phyloP scores from a whole-genome alignment of 2,329 filamentous ascomycete genomes.

The Aspergillus spinulosporus region DNA sequence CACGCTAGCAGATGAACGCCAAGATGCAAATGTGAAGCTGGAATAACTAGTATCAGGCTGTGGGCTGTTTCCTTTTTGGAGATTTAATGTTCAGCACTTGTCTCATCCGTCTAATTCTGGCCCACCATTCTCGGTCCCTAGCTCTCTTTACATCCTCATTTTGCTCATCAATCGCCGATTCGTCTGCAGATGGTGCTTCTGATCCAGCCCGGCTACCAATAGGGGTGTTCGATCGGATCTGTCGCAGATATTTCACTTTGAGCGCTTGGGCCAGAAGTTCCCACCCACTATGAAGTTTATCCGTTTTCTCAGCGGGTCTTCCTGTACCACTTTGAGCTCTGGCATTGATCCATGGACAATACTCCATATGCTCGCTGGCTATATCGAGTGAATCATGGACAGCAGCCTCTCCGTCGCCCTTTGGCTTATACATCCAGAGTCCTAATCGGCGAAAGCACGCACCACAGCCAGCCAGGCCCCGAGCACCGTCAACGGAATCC shows the following conservation, averaged over 20 bases:
- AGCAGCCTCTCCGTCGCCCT: conserved; percentile 53
- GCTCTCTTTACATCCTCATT: conserved; percentile 50
- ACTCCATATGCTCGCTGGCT: conserved; percentile 73
- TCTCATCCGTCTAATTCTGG: conserved; percentile 69
- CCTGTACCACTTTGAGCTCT: conserved; percentile 57
- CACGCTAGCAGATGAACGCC: conserved; percentile 16
- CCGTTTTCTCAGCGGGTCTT: conserved; percentile 32
- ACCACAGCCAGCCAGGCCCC: conserved; percentile 73
- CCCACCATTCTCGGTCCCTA: conserved; percentile 74
- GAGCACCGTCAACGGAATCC: conserved; percentile 56
- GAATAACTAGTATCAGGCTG: conserved; percentile 9
- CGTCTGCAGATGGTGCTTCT: conserved; percentile 25
- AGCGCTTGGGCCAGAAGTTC: conserved; percentile 46
- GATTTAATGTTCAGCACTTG: conserved; percentile 69
- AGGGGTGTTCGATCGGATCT: conserved; percentile 28
- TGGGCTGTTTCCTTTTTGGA: conserved; percentile 49
- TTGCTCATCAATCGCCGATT: conserved; percentile 34
- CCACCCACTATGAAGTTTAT: conserved; percentile 47
- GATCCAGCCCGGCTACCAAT: conserved; percentile 32
- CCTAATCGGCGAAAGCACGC: conserved; percentile 87
- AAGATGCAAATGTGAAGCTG: background rate
- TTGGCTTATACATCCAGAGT: conserved; percentile 89
- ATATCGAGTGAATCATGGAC: conserved; percentile 60
- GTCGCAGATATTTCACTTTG: conserved; percentile 41
- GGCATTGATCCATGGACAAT: conserved; percentile 76